Conservation (phyloP, 2,329 filamentous ascomycete species). For the Dothidotthia symphoricarpi region DNA sequence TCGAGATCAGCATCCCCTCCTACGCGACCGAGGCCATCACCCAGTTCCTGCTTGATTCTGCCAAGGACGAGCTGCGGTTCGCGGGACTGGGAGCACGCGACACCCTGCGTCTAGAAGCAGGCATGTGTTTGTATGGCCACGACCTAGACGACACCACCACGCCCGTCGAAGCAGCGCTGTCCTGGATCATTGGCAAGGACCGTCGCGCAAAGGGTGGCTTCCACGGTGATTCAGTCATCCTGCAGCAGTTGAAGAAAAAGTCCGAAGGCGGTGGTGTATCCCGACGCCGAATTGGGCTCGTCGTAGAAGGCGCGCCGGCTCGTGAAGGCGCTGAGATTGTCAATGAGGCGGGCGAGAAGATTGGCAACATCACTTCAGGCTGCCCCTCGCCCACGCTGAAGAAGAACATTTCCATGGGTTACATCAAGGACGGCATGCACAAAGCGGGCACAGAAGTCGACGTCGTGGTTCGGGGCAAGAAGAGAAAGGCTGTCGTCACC, state of each 20-base stretch:
- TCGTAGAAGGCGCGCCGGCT: constrained; percentile 82
- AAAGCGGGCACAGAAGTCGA: constrained; percentile 80
- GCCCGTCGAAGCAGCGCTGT: constrained; percentile 63
- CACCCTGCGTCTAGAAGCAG: constrained; percentile 88
- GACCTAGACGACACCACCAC: constrained; percentile 81
- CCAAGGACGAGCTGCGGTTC: constrained; percentile 67
- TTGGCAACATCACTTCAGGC: constrained; percentile 84
- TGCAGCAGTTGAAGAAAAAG: constrained; percentile 71
- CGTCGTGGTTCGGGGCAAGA: constrained; percentile 73
- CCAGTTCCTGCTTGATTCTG: constrained; percentile 64
- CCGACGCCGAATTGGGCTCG: constrained; percentile 74
- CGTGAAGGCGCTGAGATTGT: constrained; percentile 84
- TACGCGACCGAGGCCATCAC: constrained; percentile 65
- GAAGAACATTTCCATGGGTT: constrained; percentile 95
- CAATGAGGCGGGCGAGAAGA: constrained; percentile 59
- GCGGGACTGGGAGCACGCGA: constrained; percentile 90
- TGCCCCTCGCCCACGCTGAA: constrained; percentile 82
- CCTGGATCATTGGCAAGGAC: constrained; percentile 83
- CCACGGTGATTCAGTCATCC: constrained; percentile 76
- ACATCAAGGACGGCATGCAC: constrained; percentile 76
- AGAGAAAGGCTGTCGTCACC: constrained; percentile 69
- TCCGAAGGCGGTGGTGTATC: constrained; percentile 69
- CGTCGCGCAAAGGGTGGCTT: constrained; percentile 72
- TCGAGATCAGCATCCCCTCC: constrained; percentile 84
- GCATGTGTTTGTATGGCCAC: constrained; percentile 99